These are phyloP conservation scores for Pachysandra terminalis DNA, from an alignment of 164 flowering plant genomes.

Conservation along the genomic window DNA sequence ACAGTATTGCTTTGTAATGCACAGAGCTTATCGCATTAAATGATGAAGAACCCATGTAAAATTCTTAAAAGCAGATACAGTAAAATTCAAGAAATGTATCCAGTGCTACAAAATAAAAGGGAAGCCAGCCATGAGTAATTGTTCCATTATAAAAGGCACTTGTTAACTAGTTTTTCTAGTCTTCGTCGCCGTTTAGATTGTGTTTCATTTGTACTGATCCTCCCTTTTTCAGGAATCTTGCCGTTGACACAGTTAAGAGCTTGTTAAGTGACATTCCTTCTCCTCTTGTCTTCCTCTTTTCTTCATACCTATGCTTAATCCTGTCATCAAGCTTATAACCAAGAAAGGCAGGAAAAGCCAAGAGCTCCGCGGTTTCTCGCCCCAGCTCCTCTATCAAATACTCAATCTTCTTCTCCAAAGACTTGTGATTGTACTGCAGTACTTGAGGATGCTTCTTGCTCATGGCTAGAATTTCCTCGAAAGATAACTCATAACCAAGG, in stretches of 20 bases:
- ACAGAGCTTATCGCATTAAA: too few species aligned
- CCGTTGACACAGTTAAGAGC: slow-evolving; percentile 55
- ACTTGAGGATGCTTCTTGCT: slow-evolving; percentile 79
- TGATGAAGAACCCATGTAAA: not conserved
- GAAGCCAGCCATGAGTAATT: not conserved
- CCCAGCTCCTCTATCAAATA: slow-evolving; percentile 79
- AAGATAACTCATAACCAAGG: slow-evolving; percentile 55
- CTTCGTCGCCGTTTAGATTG: not conserved
- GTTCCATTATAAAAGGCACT: not conserved
- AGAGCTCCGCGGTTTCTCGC: slow-evolving; percentile 65
- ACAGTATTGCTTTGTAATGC: too few species aligned
- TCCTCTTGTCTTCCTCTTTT: slow-evolving; percentile 40
- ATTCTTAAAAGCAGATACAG: not conserved
- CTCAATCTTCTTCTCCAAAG: slow-evolving; percentile 67
- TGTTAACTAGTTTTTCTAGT: not conserved
- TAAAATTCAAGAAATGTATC: not conserved
- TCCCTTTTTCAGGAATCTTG: slow-evolving; percentile 33
- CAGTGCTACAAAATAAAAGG: not conserved
- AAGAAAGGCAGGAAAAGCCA: slow-evolving; percentile 80
- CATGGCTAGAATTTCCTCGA: slow-evolving; percentile 56
- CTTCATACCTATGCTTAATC: slow-evolving; percentile 73
- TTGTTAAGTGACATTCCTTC: slow-evolving; percentile 70
- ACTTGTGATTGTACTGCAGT: slow-evolving; percentile 56
- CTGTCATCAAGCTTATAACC: slow-evolving; percentile 80
- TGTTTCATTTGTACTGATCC: not conserved